These are phyloP conservation scores for Lentinula lateritia DNA, from an alignment of 768 basidiomycete species.

Conservation along the genomic window DNA sequence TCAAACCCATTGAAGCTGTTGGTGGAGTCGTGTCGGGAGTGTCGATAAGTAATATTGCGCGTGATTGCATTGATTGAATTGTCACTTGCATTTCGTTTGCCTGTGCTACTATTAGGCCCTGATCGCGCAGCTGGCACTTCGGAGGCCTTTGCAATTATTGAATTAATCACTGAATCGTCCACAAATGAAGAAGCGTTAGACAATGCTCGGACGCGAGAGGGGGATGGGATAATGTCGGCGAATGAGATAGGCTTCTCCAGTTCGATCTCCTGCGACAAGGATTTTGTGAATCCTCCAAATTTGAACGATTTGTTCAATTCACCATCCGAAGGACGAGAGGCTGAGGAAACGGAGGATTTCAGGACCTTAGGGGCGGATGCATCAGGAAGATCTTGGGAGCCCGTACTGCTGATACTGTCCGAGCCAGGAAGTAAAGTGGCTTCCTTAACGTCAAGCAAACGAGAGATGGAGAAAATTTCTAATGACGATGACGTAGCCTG, in stretches of 20 bases:
- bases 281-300: constrained; percentile 52
- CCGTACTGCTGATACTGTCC: constrained; percentile 31
- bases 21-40: constrained; percentile 43
- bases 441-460: constrained; percentile 23
- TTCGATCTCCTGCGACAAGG: constrained; percentile 12
- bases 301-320: constrained; percentile 68
- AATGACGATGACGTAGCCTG: constrained; percentile 15
- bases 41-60: constrained; percentile 20
- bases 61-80: constrained; percentile 14
- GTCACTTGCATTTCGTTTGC: constrained; percentile 24
- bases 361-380: constrained; percentile 11
- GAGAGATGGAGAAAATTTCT: background rate
- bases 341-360: constrained; percentile 23
- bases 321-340: constrained; percentile 52
- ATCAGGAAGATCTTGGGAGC: constrained; percentile 13
- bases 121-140: constrained; percentile 23
- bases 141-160: constrained; percentile 45
- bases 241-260: constrained; percentile 45
- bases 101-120: constrained; percentile 40
- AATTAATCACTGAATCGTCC: constrained; percentile 49
- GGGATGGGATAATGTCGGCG: constrained; percentile 73
- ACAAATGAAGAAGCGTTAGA: constrained; percentile 35
- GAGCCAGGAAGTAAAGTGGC: constrained; percentile 34
- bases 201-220: constrained; percentile 41
- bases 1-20: constrained; percentile 69